These are phyloP conservation scores for Amylocarpus encephaloides DNA, from an alignment of 2,329 filamentous ascomycete genomes.

Conservation along the genomic window DNA sequence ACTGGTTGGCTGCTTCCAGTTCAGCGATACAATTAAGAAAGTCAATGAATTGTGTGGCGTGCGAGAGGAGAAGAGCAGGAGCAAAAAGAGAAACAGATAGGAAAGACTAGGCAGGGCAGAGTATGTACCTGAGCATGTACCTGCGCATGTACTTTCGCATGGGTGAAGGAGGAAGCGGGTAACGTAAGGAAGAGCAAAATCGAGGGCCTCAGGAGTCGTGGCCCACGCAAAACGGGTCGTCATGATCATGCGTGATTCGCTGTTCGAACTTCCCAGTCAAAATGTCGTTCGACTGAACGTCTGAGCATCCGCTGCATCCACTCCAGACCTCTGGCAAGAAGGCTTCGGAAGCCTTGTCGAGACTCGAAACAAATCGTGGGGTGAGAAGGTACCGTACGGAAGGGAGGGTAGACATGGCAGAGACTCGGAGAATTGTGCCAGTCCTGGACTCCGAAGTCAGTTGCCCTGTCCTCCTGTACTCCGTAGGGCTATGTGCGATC, in stretches of 20 bases:
- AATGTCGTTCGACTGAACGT: not conserved
- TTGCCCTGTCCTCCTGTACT: no score
- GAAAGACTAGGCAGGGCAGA: conserved; percentile 2
- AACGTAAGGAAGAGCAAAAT: not conserved
- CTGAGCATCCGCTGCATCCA: conserved; percentile 10
- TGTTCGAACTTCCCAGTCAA: no score
- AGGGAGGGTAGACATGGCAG: no score
- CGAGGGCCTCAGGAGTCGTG: no score
- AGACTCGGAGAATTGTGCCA: no score
- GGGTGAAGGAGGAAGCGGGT: conserved; percentile 4
- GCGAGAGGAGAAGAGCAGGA: conserved; percentile 9
- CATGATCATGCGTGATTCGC: conserved; percentile 13
- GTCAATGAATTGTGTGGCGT: conserved; percentile 14
- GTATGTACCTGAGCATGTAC: no score
- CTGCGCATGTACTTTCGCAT: conserved; percentile 1
- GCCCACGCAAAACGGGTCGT: conserved; percentile 1
- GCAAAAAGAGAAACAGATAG: conserved; percentile 6
- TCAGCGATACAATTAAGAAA: conserved; percentile 20
- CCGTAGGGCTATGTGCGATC: no score
- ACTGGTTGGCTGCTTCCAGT: conserved; percentile 27
- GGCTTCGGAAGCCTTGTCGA: conserved; percentile 15
- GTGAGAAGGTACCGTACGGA: not conserved
- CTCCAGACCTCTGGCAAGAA: conserved; percentile 9
- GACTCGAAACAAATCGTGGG: conserved; percentile 8
- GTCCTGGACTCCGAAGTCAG: no score